Percentiles rank a stretch among this genome's conserved stretches.
Conservation (phyloP, 225 moss, liverwort and hornwort species). For the Sphagnum tenellum region DNA sequence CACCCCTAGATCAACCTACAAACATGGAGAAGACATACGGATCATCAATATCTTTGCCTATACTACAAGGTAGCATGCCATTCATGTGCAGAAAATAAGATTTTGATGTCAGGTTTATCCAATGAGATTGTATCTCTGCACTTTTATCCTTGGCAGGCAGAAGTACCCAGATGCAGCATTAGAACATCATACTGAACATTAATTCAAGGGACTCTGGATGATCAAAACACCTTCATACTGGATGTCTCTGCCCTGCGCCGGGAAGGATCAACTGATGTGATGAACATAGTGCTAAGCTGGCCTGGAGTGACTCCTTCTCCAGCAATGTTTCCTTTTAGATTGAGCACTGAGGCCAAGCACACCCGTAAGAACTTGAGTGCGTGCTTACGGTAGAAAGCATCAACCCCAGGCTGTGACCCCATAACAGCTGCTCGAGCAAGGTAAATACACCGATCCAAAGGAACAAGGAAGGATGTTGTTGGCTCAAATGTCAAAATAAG, state of each 20-base stretch:
- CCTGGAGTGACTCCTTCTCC: conserved; percentile 97
- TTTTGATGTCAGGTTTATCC: no score
- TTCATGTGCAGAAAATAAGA: no score
- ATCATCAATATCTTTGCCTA: no score
- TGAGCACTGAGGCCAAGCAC: conserved; percentile 93
- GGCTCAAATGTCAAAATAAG: conserved; percentile 98
- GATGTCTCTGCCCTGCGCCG: conserved; percentile 94
- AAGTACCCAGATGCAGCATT: no score
- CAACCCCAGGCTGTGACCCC: conserved; percentile 83
- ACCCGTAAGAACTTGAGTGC: conserved; percentile 95
- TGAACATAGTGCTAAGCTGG: conserved; percentile 96
- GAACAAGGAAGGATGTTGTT: conserved; percentile 95
- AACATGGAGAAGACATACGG: neutral
- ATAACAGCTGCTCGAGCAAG: conserved; percentile 93
- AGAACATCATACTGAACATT: conserved; percentile 2
- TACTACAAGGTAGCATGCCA: no score
- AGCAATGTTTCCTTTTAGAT: conserved; percentile 91
- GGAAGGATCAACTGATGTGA: conserved; percentile 95
- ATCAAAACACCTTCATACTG: conserved; percentile 71
- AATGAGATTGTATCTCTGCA: no score
- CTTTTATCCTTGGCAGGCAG: no score
- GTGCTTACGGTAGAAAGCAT: conserved; percentile 83
- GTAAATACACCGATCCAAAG: conserved; percentile 94
- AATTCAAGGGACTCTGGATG: neutral
- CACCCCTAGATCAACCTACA: conserved; percentile 92